Percentiles rank a stretch among this genome's conserved stretches.
Conservation (phyloP, 257 asterid species). For the Prunella vulgaris region DNA sequence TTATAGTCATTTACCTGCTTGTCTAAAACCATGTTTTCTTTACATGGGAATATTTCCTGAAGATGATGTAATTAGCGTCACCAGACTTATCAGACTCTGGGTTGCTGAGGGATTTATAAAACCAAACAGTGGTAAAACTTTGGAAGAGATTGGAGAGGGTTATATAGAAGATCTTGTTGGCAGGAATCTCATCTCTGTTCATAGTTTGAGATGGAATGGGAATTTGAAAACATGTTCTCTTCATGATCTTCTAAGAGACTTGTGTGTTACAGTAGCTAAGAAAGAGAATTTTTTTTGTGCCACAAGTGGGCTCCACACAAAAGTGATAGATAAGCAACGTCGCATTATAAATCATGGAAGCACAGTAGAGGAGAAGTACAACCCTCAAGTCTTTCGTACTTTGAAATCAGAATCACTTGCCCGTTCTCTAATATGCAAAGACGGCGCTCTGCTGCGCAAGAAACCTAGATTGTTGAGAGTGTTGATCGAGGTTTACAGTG, state of each 20-base stretch:
- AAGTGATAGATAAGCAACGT: not conserved
- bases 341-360: not conserved
- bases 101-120: slow-evolving; percentile 7
- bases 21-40: not conserved
- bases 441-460: not conserved
- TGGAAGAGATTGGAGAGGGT: slow-evolving; percentile 9
- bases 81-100: not conserved
- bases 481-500: not conserved
- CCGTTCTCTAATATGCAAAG: not conserved
- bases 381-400: not conserved
- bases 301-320: not conserved
- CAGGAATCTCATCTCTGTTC: too few species aligned
- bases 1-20: not conserved
- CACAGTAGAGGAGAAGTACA: too few species aligned
- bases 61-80: not conserved
- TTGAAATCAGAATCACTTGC: not conserved
- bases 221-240: not conserved
- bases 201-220: not conserved
- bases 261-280: not conserved
- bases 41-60: not conserved
- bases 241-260: not conserved
- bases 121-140: not conserved
- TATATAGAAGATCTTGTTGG: not conserved
- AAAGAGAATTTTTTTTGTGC: not conserved
- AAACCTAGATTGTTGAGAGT: not conserved